Evolutionary conservation across 805 yeast genomes (phyloP).

Genomic region (Ogataea haglerorum): DNA sequence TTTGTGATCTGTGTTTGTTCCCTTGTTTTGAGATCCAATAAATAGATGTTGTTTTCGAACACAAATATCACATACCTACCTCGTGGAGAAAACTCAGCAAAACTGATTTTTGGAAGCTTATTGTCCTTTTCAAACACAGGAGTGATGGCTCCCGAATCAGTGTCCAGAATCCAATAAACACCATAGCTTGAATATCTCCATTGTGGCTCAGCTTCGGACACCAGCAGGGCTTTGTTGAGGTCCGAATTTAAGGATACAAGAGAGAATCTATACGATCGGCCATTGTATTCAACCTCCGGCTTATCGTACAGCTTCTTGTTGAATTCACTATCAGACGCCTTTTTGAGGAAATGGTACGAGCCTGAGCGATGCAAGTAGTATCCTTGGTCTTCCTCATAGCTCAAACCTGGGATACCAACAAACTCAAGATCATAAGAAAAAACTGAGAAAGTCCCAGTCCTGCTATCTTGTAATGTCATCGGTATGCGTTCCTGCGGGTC

Average conservation of each 20-base stretch:
- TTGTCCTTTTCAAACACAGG: constrained; percentile 26
- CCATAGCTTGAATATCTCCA: constrained; percentile 72
- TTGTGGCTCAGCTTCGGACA: constrained; percentile 45
- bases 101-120: constrained; percentile 39
- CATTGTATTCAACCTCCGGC: constrained; percentile 40
- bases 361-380: constrained; percentile 30
- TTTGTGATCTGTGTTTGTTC: constrained; percentile 37
- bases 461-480: constrained; percentile 28
- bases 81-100: constrained; percentile 60
- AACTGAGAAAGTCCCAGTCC: constrained; percentile 31
- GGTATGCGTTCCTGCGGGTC: constrained; percentile 10
- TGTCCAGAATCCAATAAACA: constrained; percentile 59
- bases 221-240: constrained; percentile 49
- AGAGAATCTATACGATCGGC: constrained; percentile 37
- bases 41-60: constrained; percentile 50
- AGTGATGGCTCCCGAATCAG: constrained; percentile 29
- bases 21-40: constrained; percentile 36
- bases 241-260: constrained; percentile 42
- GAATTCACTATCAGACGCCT: constrained; percentile 31
- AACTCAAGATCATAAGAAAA: constrained; percentile 25
- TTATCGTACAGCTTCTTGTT: constrained; percentile 31
- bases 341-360: constrained; percentile 15
- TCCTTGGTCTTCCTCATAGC: constrained; percentile 43
- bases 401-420: constrained; percentile 24
- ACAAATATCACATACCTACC: constrained; percentile 57